Base-by-base conservation (phyloP, 345 rosid species). In the Populus nigra region DNA sequence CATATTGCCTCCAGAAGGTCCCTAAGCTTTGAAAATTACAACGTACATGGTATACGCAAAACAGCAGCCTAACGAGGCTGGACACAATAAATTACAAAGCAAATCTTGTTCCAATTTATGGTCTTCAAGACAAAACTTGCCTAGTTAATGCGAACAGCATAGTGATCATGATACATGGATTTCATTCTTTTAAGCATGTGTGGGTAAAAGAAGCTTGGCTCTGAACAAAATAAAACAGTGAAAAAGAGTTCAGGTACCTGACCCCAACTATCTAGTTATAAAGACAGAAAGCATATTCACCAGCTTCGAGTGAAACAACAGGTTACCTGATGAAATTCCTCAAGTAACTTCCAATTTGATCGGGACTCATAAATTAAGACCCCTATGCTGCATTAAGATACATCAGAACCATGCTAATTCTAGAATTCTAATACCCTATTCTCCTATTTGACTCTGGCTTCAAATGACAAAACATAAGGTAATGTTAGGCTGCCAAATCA, bases 401-500 rank as follows among this genome's bases (percentile, higher is more conserved):
- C 49, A 29, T 57, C 47, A 22, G 15, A 33, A 18, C 31, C 5
- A 35, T 27, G 5, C 16, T 17, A 15, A 20, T n/a, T 22, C 62
- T 10, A 2, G 35, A 50, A 55, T 50, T 72, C 8, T 6, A 59
- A 38, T 6, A 47, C 76, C 13, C 4, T 66, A 35, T 33, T 41
- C 76, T 55, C 1, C 76, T n/a, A 8, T 35, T 59, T 35, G 67
- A 55, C 13, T 22, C 41, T 59, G n/a, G 45, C 67, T 73, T n/a
- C 5, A 59, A 72, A 49, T 27, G 18, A 29, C 57, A 47, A 27
- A 49, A 18, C 62, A 53, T 23, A 59, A 55, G 38, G n/a, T 59
- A n/a, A 20, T 35, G 76, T 35, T 23, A 35, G 68, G 76, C 68
- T 73, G 67, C 76, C 76, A 55, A 73, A 73, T 38, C 11, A 31